phyloP scores from a whole-genome alignment of 441 rosid species.

The Geranium incanum region DNA sequence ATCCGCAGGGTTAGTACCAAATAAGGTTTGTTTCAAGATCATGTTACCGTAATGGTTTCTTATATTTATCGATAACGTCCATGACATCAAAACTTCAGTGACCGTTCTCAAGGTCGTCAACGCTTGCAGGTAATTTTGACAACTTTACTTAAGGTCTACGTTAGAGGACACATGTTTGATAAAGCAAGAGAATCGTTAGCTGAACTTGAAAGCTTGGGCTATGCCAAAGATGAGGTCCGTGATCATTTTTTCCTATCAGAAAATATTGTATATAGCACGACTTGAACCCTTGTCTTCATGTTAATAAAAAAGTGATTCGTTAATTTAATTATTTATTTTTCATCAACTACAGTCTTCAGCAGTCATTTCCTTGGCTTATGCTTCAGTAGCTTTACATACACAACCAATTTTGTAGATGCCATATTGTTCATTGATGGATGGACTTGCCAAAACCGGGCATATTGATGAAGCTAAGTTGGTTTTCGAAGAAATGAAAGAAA shows the following conservation, averaged over 20 bases:
- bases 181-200: slow-evolving; percentile 58
- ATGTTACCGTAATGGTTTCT: slow-evolving; percentile 14
- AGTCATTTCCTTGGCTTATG: slow-evolving; percentile 3
- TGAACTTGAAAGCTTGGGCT: slow-evolving; percentile 59
- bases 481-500: slow-evolving; percentile 51
- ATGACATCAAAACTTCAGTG: neutral
- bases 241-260: too few species aligned
- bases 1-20: slow-evolving; percentile 68
- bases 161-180: slow-evolving; percentile 85
- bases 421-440: slow-evolving; percentile 83
- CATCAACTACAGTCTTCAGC: slow-evolving; percentile 4
- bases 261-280: too few species aligned
- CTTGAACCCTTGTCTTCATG: too few species aligned
- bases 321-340: slow-evolving; percentile 1
- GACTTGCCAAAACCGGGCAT: slow-evolving; percentile 65
- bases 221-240: slow-evolving; percentile 72
- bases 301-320: neutral
- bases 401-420: slow-evolving; percentile 54
- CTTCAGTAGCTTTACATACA: slow-evolving; percentile 15
- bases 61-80: neutral
- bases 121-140: slow-evolving; percentile 73
- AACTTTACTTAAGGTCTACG: slow-evolving; percentile 75
- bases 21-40: slow-evolving; percentile 56
- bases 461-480: slow-evolving; percentile 61
- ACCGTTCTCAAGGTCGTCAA: slow-evolving; percentile 13